Base-by-base conservation (phyloP, 1,284 basidiomycete species). In the Cryptococcus sp. region DNA sequence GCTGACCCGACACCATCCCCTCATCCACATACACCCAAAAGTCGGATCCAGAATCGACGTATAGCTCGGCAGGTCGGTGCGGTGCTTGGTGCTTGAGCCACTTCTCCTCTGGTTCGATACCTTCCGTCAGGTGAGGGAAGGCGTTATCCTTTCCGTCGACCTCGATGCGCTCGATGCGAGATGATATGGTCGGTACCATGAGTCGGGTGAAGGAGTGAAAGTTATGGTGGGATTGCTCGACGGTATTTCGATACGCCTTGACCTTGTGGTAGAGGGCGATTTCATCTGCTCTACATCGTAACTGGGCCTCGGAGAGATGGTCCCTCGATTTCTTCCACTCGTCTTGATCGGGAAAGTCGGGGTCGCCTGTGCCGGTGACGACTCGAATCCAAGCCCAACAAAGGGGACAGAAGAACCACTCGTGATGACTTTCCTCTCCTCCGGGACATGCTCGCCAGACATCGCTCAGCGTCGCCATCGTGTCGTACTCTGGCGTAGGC, bases 351-450 rank as follows among this genome's bases (percentile, higher is more conserved):
- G 36, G 45, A 11, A 62, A 33, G 0, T 51, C 48, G 1, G 47
- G 35, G 2, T 43, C 33, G 10, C 51, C 59, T 7, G 25, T 34
- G 9, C 60, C 58, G 5, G 48, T 43, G 1, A 50, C 43, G 10
- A 71, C 56, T 16, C 58, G 50, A 9, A 64, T 31, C 69, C 69
- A 71, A 3, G 53, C 62, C 60, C 62, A 68, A 40, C 69, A 71
- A 0, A 53, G 54, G 14, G 57, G 40, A 44, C 69, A 71, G 51
- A 69, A 71, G 48, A 57, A 71, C 66, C 66, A 71, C 19, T 69
- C 53, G 5, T 50, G 24, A 34, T 58, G 54, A 18, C 48, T 24
- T 5, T 54, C 43, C 19, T 33, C 28, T 2, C 60, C 59, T 6
- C 69, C 69, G 1, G 69, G 69, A 7, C 64, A 54, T 3, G 69